Evolutionary conservation across 192 early-diverging fungal species (phyloP).

Genomic region (Lobosporangium transversale): DNA sequence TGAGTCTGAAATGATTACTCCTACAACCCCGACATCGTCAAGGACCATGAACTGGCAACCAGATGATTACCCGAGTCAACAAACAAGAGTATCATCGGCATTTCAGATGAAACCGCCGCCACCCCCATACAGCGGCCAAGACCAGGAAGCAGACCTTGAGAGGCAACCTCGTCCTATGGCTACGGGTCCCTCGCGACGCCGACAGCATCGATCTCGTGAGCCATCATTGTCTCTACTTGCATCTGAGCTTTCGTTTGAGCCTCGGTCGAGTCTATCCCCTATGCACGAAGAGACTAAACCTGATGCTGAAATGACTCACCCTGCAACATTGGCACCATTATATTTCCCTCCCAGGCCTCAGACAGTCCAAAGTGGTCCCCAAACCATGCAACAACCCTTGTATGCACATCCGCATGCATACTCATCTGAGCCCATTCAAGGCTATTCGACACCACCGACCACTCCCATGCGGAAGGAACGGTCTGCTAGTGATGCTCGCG

Average conservation of each 20-base stretch:
- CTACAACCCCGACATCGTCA: slow-evolving; percentile 25
- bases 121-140: slow-evolving; percentile 42
- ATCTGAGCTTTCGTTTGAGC: slow-evolving; percentile 46
- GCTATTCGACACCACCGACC: slow-evolving; percentile 19
- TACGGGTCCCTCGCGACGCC: slow-evolving; percentile 1
- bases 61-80: slow-evolving; percentile 9
- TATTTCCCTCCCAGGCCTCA: slow-evolving; percentile 33
- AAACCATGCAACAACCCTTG: not conserved
- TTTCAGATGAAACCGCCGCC: slow-evolving; percentile 40
- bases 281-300: slow-evolving; percentile 19
- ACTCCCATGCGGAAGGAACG: slow-evolving; percentile 21
- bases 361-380: slow-evolving; percentile 5
- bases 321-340: slow-evolving; percentile 34
- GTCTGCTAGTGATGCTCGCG: slow-evolving; percentile 1
- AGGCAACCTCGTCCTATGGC: not conserved
- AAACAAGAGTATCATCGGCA: not conserved
- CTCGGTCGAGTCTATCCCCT: slow-evolving; percentile 29
- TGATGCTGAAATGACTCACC: slow-evolving; percentile 1
- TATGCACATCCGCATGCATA: not conserved
- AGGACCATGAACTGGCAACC: slow-evolving; percentile 21
- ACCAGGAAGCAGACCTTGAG: slow-evolving; percentile 1
- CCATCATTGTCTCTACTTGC: slow-evolving; percentile 39
- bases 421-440: not conserved
- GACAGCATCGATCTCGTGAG: slow-evolving; percentile 40
- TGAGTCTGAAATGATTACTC: slow-evolving; percentile 21